These are phyloP conservation scores for Chamaenerion angustifolium DNA, from an alignment of 345 rosid species.

Conservation along the genomic window DNA sequence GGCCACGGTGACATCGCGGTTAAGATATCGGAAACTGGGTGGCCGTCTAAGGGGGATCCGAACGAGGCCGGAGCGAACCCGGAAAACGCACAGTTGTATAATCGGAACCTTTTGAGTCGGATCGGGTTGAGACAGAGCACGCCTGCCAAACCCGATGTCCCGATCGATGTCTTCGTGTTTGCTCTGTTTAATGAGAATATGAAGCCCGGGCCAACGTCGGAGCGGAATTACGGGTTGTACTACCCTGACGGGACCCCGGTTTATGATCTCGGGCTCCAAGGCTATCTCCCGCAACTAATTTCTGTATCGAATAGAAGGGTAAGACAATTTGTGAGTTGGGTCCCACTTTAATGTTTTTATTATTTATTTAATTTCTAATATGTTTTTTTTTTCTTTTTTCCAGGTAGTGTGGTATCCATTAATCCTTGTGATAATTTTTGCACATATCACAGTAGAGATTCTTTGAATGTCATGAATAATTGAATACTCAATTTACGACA, in stretches of 20 bases:
- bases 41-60: slow-evolving; percentile 87
- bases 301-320: slow-evolving; percentile 29
- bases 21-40: slow-evolving; percentile 82
- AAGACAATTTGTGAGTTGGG: slow-evolving; percentile 6
- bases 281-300: slow-evolving; percentile 46
- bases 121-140: slow-evolving; percentile 48
- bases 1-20: slow-evolving; percentile 58
- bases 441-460: too few relatives aligned
- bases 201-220: slow-evolving; percentile 79
- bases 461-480: too few relatives aligned
- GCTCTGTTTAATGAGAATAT: slow-evolving; percentile 86
- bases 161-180: slow-evolving; percentile 55
- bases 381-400: too few relatives aligned
- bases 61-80: slow-evolving; percentile 63
- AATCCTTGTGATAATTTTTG: too few relatives aligned
- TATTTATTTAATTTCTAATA: too few relatives aligned
- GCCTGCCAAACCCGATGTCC: slow-evolving; percentile 64
- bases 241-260: slow-evolving; percentile 80
- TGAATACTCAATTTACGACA: too few relatives aligned
- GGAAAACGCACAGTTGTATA: slow-evolving; percentile 64
- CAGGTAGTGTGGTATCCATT: too few relatives aligned
- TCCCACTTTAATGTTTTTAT: background rate
- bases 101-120: slow-evolving; percentile 46
- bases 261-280: slow-evolving; percentile 55
- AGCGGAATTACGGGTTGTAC: slow-evolving; percentile 79